Base-by-base conservation (phyloP, 2,329 filamentous ascomycete genomes). In the Claviceps citrina region DNA sequence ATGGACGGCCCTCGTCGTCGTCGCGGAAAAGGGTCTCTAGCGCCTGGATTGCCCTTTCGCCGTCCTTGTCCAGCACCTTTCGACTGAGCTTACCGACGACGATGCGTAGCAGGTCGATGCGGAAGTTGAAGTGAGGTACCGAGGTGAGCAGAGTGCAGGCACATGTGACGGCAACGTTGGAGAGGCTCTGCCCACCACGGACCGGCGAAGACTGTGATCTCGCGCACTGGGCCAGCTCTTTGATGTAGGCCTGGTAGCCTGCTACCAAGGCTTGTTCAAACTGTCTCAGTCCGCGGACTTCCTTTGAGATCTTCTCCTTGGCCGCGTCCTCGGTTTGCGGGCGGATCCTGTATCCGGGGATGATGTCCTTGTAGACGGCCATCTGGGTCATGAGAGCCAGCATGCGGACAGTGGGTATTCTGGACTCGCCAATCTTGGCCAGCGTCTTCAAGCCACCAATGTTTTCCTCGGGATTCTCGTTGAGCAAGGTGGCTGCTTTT, bases 71-170 rank as follows among this genome's bases (percentile, higher is more conserved):
- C 1, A 84, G 63, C 40, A 71, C 73, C 49, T 77, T 75, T 42
- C 70, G 73, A 52, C 84, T 86, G 27, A 98, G 68, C 57, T 91
- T 91, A 49, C 78, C 77, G 18, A 94, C 78, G 12, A 98, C 57
- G 43, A 96, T 89, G 59, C 84, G 85, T 45, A 98, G 64, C 39
- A 98, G 66, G 39, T 98, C 89, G 36, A 70, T 73, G 31, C 91
- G 80, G 60, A 93, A 95, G 66, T 98, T 98, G 74, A 98, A 98
- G 64, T 98, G 93, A 3, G 91, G 84, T 1, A 95, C 86, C 2
- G 81, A 70, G 16, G 74, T 75, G 31, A 96, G 62, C 13, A 98
- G 70, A 24, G 73, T 81, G 60, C 86, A 94, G 2, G 82, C 80
- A 56, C 91, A 98, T 32, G 77, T 80, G 42, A 94, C 79, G 3